These are phyloP conservation scores for Russula ochroleuca DNA, from an alignment of 768 basidiomycete species.

Conservation along the genomic window DNA sequence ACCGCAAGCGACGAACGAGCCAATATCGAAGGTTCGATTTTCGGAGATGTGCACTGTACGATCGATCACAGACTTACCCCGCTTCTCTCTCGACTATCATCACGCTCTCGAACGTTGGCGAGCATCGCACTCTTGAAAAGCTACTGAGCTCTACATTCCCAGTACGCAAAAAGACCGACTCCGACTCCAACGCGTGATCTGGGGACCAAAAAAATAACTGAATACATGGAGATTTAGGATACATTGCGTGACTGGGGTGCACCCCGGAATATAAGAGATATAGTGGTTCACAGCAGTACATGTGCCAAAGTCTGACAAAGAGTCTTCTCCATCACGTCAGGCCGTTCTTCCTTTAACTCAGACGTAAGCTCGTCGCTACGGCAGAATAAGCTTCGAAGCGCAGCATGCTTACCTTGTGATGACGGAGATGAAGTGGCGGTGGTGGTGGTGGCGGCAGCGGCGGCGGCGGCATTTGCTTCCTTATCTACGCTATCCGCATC, in stretches of 20 bases:
- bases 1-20: neutral
- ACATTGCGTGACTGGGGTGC: neutral
- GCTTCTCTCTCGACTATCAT: neutral
- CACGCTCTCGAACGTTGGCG: no score
- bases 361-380: neutral
- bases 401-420: neutral
- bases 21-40: neutral
- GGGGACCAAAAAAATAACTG: neutral
- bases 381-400: neutral
- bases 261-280: neutral
- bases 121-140: no score
- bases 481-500: slow-evolving; percentile 19
- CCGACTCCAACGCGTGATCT: no score
- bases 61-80: neutral
- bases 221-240: neutral
- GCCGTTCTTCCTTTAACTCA: neutral
- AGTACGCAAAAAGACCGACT: no score
- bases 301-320: neutral
- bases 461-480: slow-evolving; percentile 8
- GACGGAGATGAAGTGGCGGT: neutral
- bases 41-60: no score
- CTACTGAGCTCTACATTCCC: neutral
- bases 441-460: neutral
- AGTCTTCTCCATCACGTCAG: neutral
- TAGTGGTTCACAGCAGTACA: neutral